phyloP scores from a whole-genome alignment of 2,329 filamentous ascomycete species.

The Scedosporium minutisporum region DNA sequence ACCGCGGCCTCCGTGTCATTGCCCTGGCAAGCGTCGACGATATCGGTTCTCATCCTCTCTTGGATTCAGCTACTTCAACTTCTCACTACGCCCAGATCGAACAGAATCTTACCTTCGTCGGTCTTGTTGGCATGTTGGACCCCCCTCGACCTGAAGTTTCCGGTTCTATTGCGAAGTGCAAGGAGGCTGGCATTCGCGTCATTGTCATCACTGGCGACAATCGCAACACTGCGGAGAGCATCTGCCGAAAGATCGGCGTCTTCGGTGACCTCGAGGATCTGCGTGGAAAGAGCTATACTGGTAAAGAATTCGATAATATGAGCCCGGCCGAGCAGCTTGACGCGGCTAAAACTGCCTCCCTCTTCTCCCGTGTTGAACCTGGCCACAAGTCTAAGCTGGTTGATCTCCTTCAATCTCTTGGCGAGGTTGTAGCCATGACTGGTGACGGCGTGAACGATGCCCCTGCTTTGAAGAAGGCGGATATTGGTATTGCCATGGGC shows the following conservation, averaged over 20 bases:
- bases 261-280: slow-evolving; percentile 77
- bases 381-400: slow-evolving; percentile 96
- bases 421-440: slow-evolving; percentile 97
- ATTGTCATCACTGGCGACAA: slow-evolving; percentile 98
- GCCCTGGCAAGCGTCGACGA: slow-evolving; percentile 80
- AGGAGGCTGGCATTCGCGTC: slow-evolving; percentile 86
- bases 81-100: slow-evolving; percentile 79
- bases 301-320: slow-evolving; percentile 85
- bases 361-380: slow-evolving; percentile 95
- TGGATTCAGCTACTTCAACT: slow-evolving; percentile 69
- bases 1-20: slow-evolving; percentile 87
- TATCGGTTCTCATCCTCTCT: slow-evolving; percentile 58
- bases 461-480: slow-evolving; percentile 93
- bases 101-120: slow-evolving; percentile 88
- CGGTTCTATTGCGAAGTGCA: slow-evolving; percentile 77
- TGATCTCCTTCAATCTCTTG: slow-evolving; percentile 83
- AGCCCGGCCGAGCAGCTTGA: slow-evolving; percentile 69
- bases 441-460: slow-evolving; percentile 98
- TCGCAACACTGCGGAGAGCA: slow-evolving; percentile 92
- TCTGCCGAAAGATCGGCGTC: slow-evolving; percentile 93
- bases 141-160: slow-evolving; percentile 89
- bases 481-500: slow-evolving; percentile 98
- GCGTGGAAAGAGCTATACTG: slow-evolving; percentile 86
- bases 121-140: slow-evolving; percentile 92
- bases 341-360: slow-evolving; percentile 73